Evolutionary conservation across 202 grass and related monocot genomes (phyloP).

Genomic region (Panicum virgatum): DNA sequence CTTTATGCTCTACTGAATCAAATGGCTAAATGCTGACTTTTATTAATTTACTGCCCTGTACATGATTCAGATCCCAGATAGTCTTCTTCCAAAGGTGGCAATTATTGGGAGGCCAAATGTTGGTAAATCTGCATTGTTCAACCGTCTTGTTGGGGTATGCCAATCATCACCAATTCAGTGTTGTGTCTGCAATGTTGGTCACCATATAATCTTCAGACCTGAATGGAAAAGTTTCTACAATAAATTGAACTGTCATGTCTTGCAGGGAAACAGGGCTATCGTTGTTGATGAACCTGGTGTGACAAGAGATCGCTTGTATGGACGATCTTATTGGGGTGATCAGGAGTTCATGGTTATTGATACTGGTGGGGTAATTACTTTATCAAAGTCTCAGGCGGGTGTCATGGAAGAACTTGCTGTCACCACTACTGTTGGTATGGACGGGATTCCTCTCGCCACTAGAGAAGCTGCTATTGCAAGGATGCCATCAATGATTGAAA

Average conservation of each 20-base stretch:
- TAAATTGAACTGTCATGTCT: not conserved
- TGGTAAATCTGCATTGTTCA: conserved; percentile 95
- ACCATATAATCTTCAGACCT: not conserved
- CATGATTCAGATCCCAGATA: conserved; percentile 69
- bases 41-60: not conserved
- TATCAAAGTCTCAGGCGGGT: conserved; percentile 79
- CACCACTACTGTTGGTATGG: conserved; percentile 90
- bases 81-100: conserved; percentile 80
- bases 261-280: conserved; percentile 78
- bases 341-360: conserved; percentile 91
- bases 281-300: conserved; percentile 97
- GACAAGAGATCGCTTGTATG: conserved; percentile 89
- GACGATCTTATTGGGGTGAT: conserved; percentile 74
- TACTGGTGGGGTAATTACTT: conserved; percentile 84
- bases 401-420: conserved; percentile 94
- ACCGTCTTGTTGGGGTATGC: conserved; percentile 90
- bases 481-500: conserved; percentile 98
- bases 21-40: not conserved
- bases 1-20: not conserved
- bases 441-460: conserved; percentile 79
- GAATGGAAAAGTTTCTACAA: not conserved
- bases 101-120: conserved; percentile 94
- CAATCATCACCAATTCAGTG: not conserved
- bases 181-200: not conserved
- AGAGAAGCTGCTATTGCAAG: conserved; percentile 87